Evolutionary conservation across 2,329 filamentous ascomycete genomes (phyloP).

Genomic region (Aureobasidium sp.): DNA sequence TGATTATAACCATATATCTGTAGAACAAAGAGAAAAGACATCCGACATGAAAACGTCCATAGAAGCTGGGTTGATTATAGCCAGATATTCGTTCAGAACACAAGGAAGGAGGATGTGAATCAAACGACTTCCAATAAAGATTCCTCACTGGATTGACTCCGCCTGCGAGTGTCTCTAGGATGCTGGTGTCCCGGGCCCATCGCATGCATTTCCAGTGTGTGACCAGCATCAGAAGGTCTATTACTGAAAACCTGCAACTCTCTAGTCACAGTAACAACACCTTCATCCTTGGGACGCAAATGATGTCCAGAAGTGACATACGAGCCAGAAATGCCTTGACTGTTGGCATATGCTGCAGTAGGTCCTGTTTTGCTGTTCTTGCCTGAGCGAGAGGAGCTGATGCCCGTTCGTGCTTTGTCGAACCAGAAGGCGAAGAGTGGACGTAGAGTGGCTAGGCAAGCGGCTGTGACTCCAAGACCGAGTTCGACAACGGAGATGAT

Average conservation of each 20-base stretch:
- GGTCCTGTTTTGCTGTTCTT: too few relatives aligned
- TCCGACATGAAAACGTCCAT: too few relatives aligned
- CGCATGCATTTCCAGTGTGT: neutral
- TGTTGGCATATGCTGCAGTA: neutral
- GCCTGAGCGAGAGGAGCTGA: neutral
- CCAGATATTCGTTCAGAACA: neutral
- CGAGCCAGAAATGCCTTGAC: neutral
- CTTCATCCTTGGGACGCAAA: neutral
- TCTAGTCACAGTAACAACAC: conserved; percentile 1
- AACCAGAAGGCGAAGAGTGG: conserved; percentile 22
- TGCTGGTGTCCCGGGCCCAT: neutral
- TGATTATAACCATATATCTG: too few relatives aligned
- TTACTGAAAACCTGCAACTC: neutral
- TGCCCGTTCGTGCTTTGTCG: conserved; percentile 6
- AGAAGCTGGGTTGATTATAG: neutral
- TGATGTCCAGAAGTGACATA: neutral
- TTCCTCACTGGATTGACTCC: neutral
- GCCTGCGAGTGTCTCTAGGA: neutral
- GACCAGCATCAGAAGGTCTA: neutral
- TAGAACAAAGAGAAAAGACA: too few relatives aligned
- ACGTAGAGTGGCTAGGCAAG: conserved; percentile 24
- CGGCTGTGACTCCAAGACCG: conserved; percentile 26
- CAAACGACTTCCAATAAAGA: neutral
- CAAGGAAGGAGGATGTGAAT: neutral
- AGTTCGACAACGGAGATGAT: conserved; percentile 25